Evolutionary conservation across 768 basidiomycete genomes (phyloP).

Genomic region (Gautieria morchelliformis): DNA sequence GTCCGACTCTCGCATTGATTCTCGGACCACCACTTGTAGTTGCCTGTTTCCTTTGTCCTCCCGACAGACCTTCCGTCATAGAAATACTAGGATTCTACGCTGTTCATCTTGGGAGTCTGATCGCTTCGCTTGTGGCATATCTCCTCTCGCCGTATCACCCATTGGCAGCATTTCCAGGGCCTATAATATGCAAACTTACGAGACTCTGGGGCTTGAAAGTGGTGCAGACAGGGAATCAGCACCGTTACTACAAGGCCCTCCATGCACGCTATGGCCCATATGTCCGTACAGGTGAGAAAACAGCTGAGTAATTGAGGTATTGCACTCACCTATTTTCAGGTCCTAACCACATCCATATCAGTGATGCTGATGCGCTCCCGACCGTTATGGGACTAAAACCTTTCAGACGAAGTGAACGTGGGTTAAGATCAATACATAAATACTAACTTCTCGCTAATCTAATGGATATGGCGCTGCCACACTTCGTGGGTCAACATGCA

Average conservation of each 20-base stretch:
- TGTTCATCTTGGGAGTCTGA: slow-evolving; percentile 21
- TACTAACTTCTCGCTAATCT: neutral
- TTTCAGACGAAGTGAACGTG: neutral
- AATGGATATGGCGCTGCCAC: neutral
- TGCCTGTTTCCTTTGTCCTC: too few species aligned
- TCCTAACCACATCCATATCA: slow-evolving; percentile 3
- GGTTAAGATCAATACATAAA: neutral
- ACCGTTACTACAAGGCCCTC: slow-evolving; percentile 33
- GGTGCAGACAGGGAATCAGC: slow-evolving; percentile 32
- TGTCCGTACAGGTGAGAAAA: slow-evolving; percentile 40
- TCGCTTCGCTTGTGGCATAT: slow-evolving; percentile 21
- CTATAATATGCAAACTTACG: slow-evolving; percentile 31
- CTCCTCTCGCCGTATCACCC: slow-evolving; percentile 47
- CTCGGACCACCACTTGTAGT: too few species aligned
- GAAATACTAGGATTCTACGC: neutral
- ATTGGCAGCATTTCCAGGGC: slow-evolving; percentile 43
- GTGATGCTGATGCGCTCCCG: neutral
- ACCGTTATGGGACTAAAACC: neutral
- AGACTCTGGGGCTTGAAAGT: slow-evolving; percentile 31
- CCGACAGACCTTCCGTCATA: too few species aligned
- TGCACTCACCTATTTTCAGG: neutral
- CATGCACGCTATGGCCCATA: slow-evolving; percentile 48
- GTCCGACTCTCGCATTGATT: too few species aligned
- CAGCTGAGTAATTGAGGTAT: neutral
- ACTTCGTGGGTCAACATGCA: neutral